A percentile compares a stretch with the other conserved stretches of the same genome.
Evolutionary conservation across 2,329 filamentous ascomycete genomes (phyloP).

Genomic region (Microdochium nivale): DNA sequence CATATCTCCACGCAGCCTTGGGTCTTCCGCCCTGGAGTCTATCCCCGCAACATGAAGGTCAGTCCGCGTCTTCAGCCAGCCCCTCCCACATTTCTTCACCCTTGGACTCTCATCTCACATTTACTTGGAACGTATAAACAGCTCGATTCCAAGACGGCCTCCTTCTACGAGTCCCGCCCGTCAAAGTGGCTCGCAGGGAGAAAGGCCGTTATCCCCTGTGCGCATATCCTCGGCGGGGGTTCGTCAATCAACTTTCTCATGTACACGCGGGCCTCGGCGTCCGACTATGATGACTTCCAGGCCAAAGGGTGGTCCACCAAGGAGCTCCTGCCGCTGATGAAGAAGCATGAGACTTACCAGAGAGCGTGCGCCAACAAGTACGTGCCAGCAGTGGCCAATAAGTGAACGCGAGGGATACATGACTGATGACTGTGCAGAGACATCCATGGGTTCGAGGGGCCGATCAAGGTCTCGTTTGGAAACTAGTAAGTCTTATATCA

Average conservation of each 20-base stretch:
- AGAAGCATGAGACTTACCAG: conserved; percentile 74
- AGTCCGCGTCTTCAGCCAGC: neutral
- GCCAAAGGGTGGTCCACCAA: conserved; percentile 72
- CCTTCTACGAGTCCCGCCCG: conserved; percentile 71
- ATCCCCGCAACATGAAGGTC: conserved; percentile 60
- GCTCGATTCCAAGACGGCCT: conserved; percentile 71
- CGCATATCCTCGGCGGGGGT: conserved; percentile 63
- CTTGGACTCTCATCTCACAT: neutral
- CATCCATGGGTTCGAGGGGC: conserved; percentile 68
- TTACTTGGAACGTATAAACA: no score
- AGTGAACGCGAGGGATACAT: neutral
- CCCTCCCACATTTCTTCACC: neutral
- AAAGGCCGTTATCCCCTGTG: conserved; percentile 65
- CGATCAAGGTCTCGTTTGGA: conserved; percentile 75
- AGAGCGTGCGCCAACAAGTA: conserved; percentile 50
- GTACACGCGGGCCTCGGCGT: conserved; percentile 64
- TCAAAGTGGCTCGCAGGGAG: conserved; percentile 65
- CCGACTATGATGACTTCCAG: conserved; percentile 72
- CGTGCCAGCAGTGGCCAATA: neutral
- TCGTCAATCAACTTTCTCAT: conserved; percentile 77
- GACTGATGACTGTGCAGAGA: conserved; percentile 33
- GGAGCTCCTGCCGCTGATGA: conserved; percentile 68
- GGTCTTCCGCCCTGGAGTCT: conserved; percentile 69
- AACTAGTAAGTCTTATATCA: conserved; percentile 43
- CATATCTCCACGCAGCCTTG: conserved; percentile 34